Evolutionary conservation across 2,329 filamentous ascomycete species (phyloP), one percentile per base, ranked within the genome.

Genomic region (Sporothrix humicola): DNA sequence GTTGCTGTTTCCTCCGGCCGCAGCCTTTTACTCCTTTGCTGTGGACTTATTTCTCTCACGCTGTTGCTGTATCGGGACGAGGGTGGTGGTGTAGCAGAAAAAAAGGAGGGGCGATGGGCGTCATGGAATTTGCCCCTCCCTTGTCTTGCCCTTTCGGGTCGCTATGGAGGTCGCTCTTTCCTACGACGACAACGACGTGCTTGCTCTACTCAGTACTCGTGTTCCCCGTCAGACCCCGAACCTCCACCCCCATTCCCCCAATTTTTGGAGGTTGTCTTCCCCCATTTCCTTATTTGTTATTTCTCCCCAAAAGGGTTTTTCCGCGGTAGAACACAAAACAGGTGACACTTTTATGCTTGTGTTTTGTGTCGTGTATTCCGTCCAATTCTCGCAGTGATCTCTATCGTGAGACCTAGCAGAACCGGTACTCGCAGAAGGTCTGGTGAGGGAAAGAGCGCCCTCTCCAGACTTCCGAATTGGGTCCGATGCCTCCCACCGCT

Each of bases 51-150:
- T 58, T 71, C 69, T 71, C 69, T 71, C 69, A 59, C 69, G 44
- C 69, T 44, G 52, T 48, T 48, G 66, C 66, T 54, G 66, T 69
- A 69, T 69, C 66, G 48, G 66, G 48, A 69, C 46, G 65, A 52
- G 66, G 42, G 65, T 69, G 66, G 66, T 69, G 66, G 31, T 13
- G 23, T 9, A 48, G 26, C 26, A 26, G 23, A 17, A 46, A 31
- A 71, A 70, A 71, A 71, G 69, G 69, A 61, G 69, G 69, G 69
- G 69, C 54, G 69, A 37, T 9, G 26, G 20, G 69, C 48, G 69
- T 71, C 69, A 71, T 71, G 56, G 56, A 71, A 71, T 71, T 71
- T 71, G 69, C 69, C 71, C 71, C 71, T 66, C 71, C 23, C 50
- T 63, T 26, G 61, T 66, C 61, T 48, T 66, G 61, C 61, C 31